Percentiles rank a stretch among this genome's conserved stretches.
Evolutionary conservation across 2,329 filamentous ascomycete species (phyloP).

Genomic region (Cytospora piceae): DNA sequence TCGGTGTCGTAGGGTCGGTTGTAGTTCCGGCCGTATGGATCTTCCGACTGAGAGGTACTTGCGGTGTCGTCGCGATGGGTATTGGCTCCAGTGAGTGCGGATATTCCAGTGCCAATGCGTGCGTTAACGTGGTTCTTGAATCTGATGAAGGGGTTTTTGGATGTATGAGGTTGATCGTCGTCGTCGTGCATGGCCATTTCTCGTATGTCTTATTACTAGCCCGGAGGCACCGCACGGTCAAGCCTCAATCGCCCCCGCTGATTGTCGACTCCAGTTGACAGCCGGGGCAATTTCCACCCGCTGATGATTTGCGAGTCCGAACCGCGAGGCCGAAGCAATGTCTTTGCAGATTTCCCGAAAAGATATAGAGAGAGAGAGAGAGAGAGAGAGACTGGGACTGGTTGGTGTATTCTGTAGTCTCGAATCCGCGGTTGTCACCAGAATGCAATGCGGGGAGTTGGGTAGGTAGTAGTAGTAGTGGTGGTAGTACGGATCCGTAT

Average conservation of each 20-base stretch:
- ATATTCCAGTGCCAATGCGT: slow-evolving; percentile 41
- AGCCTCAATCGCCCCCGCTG: slow-evolving; percentile 19
- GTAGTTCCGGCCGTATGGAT: not conserved
- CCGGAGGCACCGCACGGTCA: not conserved
- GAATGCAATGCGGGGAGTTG: not conserved
- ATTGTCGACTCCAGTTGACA: not conserved
- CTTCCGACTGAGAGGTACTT: not conserved
- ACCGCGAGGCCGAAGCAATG: not conserved
- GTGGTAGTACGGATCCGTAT: no score
- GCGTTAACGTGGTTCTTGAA: slow-evolving; percentile 48
- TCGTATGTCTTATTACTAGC: not conserved
- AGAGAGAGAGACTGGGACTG: no score
- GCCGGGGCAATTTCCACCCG: not conserved
- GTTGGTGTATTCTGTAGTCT: not conserved
- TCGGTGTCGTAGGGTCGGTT: slow-evolving; percentile 13
- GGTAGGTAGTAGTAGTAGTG: not conserved
- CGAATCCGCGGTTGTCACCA: not conserved
- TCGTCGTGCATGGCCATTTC: slow-evolving; percentile 32
- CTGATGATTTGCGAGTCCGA: not conserved
- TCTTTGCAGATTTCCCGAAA: not conserved
- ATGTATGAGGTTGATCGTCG: slow-evolving; percentile 30
- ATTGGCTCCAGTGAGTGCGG: slow-evolving; percentile 36
- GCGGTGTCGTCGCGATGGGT: not conserved
- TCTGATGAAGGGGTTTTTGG: slow-evolving; percentile 45
- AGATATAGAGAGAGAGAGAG: not conserved